These are phyloP conservation scores for Urostyla sp. DNA, from an alignment of 73 alveolate species.

Conservation along the genomic window DNA sequence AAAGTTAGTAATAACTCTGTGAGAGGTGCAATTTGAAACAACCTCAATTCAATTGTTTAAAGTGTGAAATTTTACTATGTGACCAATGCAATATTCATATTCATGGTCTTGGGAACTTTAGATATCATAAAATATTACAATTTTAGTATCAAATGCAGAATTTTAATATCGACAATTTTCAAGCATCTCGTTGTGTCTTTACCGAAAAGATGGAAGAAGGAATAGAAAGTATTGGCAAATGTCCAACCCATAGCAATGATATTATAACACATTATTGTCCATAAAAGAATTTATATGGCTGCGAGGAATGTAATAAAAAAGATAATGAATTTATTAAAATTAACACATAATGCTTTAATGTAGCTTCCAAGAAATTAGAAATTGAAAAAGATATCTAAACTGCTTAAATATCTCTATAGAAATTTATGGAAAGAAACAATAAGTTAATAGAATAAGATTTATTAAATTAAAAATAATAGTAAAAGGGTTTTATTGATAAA, in stretches of 20 bases:
- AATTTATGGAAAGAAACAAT: constrained; percentile 4
- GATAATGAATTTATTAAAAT: too few species aligned
- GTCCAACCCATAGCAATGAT: not conserved
- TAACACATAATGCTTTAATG: not conserved
- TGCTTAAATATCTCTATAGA: not conserved
- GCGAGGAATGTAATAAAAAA: not conserved
- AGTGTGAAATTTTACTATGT: constrained; percentile 19
- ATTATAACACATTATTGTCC: not conserved
- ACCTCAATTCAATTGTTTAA: not conserved
- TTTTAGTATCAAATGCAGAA: not conserved
- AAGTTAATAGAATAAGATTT: not conserved
- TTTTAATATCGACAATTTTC: not conserved
- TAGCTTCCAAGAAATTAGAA: not conserved
- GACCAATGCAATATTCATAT: constrained; percentile 27
- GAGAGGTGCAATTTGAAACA: constrained; percentile 14
- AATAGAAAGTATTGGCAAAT: not conserved
- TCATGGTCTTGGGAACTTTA: constrained; percentile 10
- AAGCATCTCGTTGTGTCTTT: not conserved
- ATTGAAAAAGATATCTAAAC: not conserved
- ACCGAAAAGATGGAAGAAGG: not conserved
- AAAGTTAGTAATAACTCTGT: not conserved
- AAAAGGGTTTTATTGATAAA: not conserved
- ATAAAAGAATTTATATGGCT: not conserved
- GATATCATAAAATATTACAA: not conserved
- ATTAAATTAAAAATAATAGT: not conserved